A percentile compares a stretch with the other conserved stretches of the same genome.
Evolutionary conservation across 345 rosid species (phyloP).

Genomic region (Kandelia obovata): DNA sequence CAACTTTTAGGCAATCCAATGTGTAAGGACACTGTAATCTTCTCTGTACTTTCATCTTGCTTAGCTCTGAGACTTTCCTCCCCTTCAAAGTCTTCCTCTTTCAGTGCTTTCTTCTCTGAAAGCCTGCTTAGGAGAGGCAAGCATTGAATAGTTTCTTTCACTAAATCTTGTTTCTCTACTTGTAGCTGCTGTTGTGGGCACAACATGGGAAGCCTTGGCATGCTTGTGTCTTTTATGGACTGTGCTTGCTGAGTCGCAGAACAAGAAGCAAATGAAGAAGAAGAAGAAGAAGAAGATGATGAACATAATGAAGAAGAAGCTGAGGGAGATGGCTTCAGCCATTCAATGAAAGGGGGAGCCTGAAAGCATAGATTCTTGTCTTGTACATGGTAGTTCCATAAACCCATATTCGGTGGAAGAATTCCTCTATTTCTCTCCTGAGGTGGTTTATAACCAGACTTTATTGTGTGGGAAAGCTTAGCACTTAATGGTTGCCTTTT

Average conservation of each 20-base stretch:
- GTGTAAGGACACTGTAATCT: slow-evolving; percentile 56
- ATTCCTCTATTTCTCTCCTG: slow-evolving; percentile 15
- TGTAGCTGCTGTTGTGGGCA: slow-evolving; percentile 15
- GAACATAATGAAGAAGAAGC: slow-evolving; percentile 15
- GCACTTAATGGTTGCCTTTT: slow-evolving; percentile 39
- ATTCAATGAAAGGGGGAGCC: slow-evolving; percentile 68
- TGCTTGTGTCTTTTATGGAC: slow-evolving; percentile 24
- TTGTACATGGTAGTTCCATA: slow-evolving; percentile 42
- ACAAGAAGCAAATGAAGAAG: slow-evolving; percentile 24
- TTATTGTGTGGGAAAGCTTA: slow-evolving; percentile 43
- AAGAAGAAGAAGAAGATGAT: slow-evolving; percentile 24
- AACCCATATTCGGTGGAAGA: slow-evolving; percentile 39
- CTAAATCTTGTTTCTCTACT: slow-evolving; percentile 4
- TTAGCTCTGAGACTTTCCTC: slow-evolving; percentile 20
- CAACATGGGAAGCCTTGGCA: slow-evolving; percentile 19
- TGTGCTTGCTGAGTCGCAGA: slow-evolving; percentile 31
- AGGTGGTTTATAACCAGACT: slow-evolving; percentile 36
- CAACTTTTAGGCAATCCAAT: slow-evolving; percentile 53
- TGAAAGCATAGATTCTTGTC: slow-evolving; percentile 31
- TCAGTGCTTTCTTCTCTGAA: slow-evolving; percentile 32
- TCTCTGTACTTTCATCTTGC: slow-evolving; percentile 33
- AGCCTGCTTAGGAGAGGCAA: slow-evolving; percentile 58
- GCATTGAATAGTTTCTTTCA: slow-evolving; percentile 35
- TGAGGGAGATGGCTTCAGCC: slow-evolving; percentile 62
- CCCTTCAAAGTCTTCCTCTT: slow-evolving; percentile 29